Base-by-base conservation (phyloP, 345 rosid species). In the Gossypium mustelinum region DNA sequence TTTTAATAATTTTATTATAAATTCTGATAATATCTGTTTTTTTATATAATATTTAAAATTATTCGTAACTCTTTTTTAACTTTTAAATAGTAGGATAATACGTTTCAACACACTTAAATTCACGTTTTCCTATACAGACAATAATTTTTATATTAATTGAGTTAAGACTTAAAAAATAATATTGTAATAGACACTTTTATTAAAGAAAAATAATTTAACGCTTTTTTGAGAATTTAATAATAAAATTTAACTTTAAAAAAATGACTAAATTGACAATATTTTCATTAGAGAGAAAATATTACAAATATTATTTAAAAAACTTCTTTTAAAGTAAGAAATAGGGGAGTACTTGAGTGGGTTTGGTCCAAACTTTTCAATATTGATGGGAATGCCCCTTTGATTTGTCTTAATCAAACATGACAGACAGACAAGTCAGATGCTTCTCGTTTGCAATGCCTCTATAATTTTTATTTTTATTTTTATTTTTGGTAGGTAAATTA, bases 81-180 rank as follows among this genome's bases (percentile, higher is more conserved):
- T 0, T 0, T 34, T 34, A 34, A 34, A 0, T 34, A 34, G 0
- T 0, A 34, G 6, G 1, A 4, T 0, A 34, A 4, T 34, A 34
- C 1, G 0, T 0, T 34, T 34, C 1, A 34, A 0, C 0, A 4
- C 0, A 4, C 1, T 4, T 0, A 0, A 34, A 34, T 0, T 0
- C 0, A 34, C 1, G 0, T 34, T 34, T 1, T 34, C 0, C 0
- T 29, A 1, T 4, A 29, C 1, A 4, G 0, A 34, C 0, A 34
- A 34, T 0, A 34, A 34, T 34, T 34, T 29, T 34, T 4, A 34
- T 34, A 34, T 34, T 4, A 34, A 34, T 34, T 6, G 6, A 34
- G 6, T 34, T 34, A 34, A 34, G 0, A 34, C 1, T 20, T 20
- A 20, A 29, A 27, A 29, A 29, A 0, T 34, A 34, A 34, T 34